These are phyloP conservation scores for Talaromyces pinophilus DNA, from an alignment of 2,329 filamentous ascomycete species.

Conservation along the genomic window DNA sequence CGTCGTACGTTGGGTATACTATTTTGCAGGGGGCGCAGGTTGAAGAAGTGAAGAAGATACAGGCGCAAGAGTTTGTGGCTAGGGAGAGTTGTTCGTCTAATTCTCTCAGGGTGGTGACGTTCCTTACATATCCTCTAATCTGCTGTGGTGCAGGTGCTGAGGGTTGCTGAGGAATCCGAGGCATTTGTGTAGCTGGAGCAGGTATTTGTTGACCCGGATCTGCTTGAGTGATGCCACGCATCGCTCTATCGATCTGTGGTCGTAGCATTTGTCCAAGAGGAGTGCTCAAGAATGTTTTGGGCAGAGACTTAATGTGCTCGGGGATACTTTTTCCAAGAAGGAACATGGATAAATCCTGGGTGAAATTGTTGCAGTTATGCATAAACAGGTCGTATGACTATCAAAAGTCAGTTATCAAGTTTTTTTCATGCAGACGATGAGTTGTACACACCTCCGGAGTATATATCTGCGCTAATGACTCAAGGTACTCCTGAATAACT, in stretches of 20 bases:
- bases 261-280: slow-evolving; percentile 86
- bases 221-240: slow-evolving; percentile 64
- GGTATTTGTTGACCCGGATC: slow-evolving; percentile 39
- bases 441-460: slow-evolving; percentile 64
- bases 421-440: too few relatives aligned
- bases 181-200: slow-evolving; percentile 24
- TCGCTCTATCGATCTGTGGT: slow-evolving; percentile 68
- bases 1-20: slow-evolving; percentile 78
- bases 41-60: slow-evolving; percentile 89
- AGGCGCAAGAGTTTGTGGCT: slow-evolving; percentile 68
- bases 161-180: slow-evolving; percentile 17
- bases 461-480: slow-evolving; percentile 79
- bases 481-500: slow-evolving; percentile 81
- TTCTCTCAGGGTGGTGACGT: slow-evolving; percentile 60
- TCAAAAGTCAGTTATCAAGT: not conserved
- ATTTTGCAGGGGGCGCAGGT: slow-evolving; percentile 83
- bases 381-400: slow-evolving; percentile 83
- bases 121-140: slow-evolving; percentile 56
- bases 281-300: slow-evolving; percentile 79
- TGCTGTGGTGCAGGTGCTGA: not conserved
- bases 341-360: slow-evolving; percentile 88
- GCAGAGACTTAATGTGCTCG: slow-evolving; percentile 79
- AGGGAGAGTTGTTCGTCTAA: slow-evolving; percentile 62
- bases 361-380: slow-evolving; percentile 98
- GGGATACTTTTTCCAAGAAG: slow-evolving; percentile 87